Evolutionary conservation across 2,329 filamentous ascomycete genomes (phyloP), one percentile per base, ranked within the genome.

Genomic region (Sclerotinia minor): DNA sequence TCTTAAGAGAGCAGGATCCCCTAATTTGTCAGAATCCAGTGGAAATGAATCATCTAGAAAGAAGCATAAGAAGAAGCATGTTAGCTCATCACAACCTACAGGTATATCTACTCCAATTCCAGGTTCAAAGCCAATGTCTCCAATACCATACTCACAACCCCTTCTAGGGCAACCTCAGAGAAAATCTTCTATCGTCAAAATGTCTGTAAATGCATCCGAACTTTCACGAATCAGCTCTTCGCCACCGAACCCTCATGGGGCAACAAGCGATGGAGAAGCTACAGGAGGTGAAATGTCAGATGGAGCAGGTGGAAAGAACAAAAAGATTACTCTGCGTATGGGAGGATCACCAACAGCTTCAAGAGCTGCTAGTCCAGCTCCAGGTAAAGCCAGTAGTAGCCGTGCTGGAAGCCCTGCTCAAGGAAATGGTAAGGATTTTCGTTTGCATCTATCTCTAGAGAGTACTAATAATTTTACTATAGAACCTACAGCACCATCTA

Each of bases 21-120:
- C 94, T 3, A 90, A 94, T 71, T 84, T 91, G 44, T 97, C 77
- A 0, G 94, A 98, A 77, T 92, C 92, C 13, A 96, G 92, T 77
- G 94, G 92, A 65, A 96, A 94, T 73, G 94, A 98, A 77, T 94
- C 92, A 0, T 87, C 89, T 32, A 89, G 90, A 72, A 93, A 95
- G 80, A 92, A 92, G 81, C 86, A 85, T 77, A 87, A 90, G 76
- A 91, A 89, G 80, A 90, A 90, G 77, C 84, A 87, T 70, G 79
- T 79, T 1, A 76, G 81, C 21, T 83, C 83, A 19, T 77, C 82
- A 2, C 81, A 81, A 65, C 79, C 79, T 13, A 87, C 86, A 69
- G 84, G 86, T 26, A 81, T 84, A 24, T 81, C 80, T 17, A 89
- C 86, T 11, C 86, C 87, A 24, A 75, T 86, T 55, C 81, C 84